Percentiles rank a stretch among this genome's conserved stretches.
Evolutionary conservation across 106 monocot genomes (phyloP).

Genomic region (Allium fistulosum): DNA sequence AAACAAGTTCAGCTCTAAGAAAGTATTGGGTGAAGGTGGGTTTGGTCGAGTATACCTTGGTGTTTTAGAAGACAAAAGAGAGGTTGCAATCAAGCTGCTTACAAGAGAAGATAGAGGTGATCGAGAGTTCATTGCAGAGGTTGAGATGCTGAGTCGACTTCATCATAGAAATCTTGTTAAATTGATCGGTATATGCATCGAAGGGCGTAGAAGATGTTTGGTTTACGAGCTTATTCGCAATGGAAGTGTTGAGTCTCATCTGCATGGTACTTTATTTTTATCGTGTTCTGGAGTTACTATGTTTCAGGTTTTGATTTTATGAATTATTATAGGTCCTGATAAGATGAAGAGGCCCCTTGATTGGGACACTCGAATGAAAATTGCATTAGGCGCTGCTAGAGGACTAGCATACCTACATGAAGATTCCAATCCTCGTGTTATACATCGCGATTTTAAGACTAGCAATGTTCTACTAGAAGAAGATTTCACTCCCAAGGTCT

Average conservation of each 20-base stretch:
- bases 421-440: conserved; percentile 94
- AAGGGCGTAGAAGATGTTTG: conserved; percentile 36
- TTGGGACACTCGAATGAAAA: conserved; percentile 92
- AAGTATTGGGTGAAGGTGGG: conserved; percentile 52
- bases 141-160: conserved; percentile 54
- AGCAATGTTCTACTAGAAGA: conserved; percentile 91
- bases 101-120: conserved; percentile 41
- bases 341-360: conserved; percentile 37
- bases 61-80: conserved; percentile 33
- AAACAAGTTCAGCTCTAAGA: conserved; percentile 40
- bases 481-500: conserved; percentile 92
- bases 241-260: conserved; percentile 69
- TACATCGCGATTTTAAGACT: conserved; percentile 98
- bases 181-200: conserved; percentile 51
- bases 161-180: conserved; percentile 64
- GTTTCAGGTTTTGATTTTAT: no score
- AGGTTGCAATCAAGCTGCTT: conserved; percentile 55
- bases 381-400: conserved; percentile 93
- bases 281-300: no score
- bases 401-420: conserved; percentile 93
- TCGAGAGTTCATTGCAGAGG: conserved; percentile 49
- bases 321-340: conserved; percentile 53
- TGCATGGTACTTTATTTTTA: conserved; percentile 30
- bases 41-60: conserved; percentile 57
- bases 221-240: conserved; percentile 63